Evolutionary conservation across 1,284 basidiomycete genomes (phyloP).

Genomic region (Prillingera fragicola): DNA sequence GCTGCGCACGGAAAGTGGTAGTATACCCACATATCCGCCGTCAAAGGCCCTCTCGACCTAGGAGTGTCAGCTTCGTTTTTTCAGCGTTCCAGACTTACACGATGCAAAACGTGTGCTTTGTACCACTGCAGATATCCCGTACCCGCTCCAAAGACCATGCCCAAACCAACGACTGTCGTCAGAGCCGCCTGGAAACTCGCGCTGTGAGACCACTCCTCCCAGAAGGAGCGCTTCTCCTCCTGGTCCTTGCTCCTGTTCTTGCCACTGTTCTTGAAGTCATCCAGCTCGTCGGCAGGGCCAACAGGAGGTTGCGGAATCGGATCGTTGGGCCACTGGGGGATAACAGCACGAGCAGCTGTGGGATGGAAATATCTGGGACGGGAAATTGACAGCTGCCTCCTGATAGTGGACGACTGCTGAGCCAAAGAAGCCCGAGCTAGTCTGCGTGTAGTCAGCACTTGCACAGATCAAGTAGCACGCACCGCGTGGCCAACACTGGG

Average conservation of each 20-base stretch:
- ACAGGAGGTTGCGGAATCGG: slow-evolving; percentile 33
- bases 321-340: slow-evolving; percentile 35
- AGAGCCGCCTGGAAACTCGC: slow-evolving; percentile 45
- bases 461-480: no score
- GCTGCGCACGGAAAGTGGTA: slow-evolving; percentile 2
- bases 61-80: not conserved
- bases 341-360: no score
- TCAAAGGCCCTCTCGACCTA: slow-evolving; percentile 45
- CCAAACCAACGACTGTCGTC: slow-evolving; percentile 44
- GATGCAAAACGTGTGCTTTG: slow-evolving; percentile 69
- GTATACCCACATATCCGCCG: slow-evolving; percentile 34
- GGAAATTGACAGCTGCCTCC: no score
- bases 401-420: no score
- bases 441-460: no score
- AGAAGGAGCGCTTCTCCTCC: slow-evolving; percentile 23
- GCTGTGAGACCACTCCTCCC: slow-evolving; percentile 33
- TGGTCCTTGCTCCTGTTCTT: not conserved
- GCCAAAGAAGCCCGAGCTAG: no score
- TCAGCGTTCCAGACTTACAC: slow-evolving; percentile 30
- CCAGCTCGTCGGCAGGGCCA: slow-evolving; percentile 25
- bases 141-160: slow-evolving; percentile 50
- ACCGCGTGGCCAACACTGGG: no score
- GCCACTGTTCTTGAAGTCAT: not conserved
- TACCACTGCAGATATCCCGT: slow-evolving; percentile 69
- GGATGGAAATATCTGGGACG: no score